Conservation (phyloP, 495 filamentous ascomycete species). For the Bacidia rubella region DNA sequence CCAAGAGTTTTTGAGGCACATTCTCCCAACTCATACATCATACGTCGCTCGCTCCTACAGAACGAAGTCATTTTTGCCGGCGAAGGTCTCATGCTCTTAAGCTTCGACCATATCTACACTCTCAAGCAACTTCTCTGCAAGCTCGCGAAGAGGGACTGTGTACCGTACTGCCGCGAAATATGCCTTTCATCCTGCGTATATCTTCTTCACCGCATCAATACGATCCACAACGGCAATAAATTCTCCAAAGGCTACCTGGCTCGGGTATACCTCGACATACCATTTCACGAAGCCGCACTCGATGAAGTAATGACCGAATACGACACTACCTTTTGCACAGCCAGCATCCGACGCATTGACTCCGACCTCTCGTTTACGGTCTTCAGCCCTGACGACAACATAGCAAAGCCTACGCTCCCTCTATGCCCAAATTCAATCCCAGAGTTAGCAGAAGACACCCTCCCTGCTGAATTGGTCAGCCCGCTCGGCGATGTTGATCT, state of each 20-base stretch:
- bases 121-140: conserved; percentile 53
- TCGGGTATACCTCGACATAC: conserved; percentile 14
- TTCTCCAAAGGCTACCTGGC: conserved; percentile 13
- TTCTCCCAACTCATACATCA: conserved; percentile 30
- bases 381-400: background rate
- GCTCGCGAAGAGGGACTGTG: conserved; percentile 29
- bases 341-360: conserved; percentile 13
- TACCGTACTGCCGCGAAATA: conserved; percentile 21
- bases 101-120: conserved; percentile 58
- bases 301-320: conserved; percentile 12
- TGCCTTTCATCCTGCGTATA: conserved; percentile 36
- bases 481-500: conserved; percentile 10
- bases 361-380: conserved; percentile 1
- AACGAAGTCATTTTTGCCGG: conserved; percentile 57
- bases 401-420: background rate
- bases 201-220: conserved; percentile 45
- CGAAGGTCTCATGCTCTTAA: conserved; percentile 53
- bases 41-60: conserved; percentile 51
- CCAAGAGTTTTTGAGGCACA: conserved; percentile 18
- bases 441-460: conserved; percentile 1
- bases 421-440: background rate
- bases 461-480: background rate
- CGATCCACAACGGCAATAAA: conserved; percentile 13
- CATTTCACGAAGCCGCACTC: conserved; percentile 5
- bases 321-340: conserved; percentile 8